These are phyloP conservation scores for Pythium folliculosum DNA, from an alignment of 352 stramenopile genomes.

Conservation along the genomic window DNA sequence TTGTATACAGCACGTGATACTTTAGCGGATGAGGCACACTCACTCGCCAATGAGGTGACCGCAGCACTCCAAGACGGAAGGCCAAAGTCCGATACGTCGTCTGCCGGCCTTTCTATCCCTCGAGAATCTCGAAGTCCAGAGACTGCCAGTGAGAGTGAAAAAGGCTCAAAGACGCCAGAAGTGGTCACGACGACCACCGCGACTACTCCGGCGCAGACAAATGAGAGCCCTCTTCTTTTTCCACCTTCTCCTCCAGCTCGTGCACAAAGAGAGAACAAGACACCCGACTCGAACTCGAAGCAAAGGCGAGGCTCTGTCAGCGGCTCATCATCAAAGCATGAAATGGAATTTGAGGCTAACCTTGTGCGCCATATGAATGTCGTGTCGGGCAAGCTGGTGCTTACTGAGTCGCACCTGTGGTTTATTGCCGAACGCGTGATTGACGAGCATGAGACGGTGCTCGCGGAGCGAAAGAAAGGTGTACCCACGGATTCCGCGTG, in stretches of 20 bases:
- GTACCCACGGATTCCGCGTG: conserved; percentile 43
- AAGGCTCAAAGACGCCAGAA: background rate
- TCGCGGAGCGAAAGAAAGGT: conserved; percentile 56
- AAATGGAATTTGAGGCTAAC: conserved; percentile 55
- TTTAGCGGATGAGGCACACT: conserved; percentile 67
- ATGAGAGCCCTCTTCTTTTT: conserved; percentile 25
- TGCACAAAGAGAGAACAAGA: background rate
- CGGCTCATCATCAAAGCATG: conserved; percentile 21
- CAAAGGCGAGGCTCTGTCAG: conserved; percentile 18
- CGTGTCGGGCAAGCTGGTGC: conserved; percentile 58
- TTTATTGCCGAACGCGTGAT: conserved; percentile 72
- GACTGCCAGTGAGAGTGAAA: background rate
- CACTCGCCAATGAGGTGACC: conserved; percentile 60
- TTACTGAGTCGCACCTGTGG: conserved; percentile 53
- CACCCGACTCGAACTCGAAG: background rate
- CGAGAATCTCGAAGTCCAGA: background rate
- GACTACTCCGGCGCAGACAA: background rate
- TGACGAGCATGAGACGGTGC: conserved; percentile 68
- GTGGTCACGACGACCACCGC: background rate
- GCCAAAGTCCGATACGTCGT: background rate
- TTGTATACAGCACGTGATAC: conserved; percentile 73
- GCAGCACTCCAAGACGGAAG: conserved; percentile 45
- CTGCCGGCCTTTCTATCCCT: background rate
- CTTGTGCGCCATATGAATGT: conserved; percentile 79
- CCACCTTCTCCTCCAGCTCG: conserved; percentile 18